A percentile compares a stretch with the other conserved stretches of the same genome.
These are phyloP conservation scores for Cicer chorassanicum DNA, from an alignment of 306 rosid genomes.

Conservation along the genomic window DNA sequence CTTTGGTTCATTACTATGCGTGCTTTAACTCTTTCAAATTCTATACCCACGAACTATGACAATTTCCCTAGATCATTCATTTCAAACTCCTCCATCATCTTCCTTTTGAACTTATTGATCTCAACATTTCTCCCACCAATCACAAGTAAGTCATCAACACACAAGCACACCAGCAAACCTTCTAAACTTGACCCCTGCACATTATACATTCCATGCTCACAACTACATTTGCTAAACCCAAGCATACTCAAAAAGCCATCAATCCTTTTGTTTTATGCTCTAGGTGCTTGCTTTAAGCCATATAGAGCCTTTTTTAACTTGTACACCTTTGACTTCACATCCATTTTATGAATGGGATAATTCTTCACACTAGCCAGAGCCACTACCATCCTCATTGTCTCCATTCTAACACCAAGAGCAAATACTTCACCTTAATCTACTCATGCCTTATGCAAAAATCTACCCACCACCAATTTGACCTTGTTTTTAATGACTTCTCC, in stretches of 20 bases:
- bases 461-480: too few species aligned
- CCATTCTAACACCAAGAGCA: too few species aligned
- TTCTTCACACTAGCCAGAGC: too few species aligned
- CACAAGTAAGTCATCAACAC: neutral
- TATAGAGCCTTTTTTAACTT: neutral
- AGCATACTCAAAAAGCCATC: neutral
- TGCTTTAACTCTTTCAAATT: too few species aligned
- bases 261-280: neutral
- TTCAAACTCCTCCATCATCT: neutral
- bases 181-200: neutral
- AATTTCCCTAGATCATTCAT: neutral
- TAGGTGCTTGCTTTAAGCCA: neutral
- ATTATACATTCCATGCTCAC: neutral
- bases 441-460: too few species aligned
- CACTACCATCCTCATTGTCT: too few species aligned
- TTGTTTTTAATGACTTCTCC: too few species aligned
- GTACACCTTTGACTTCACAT: neutral
- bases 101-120: too few species aligned
- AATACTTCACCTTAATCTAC: too few species aligned
- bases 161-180: neutral
- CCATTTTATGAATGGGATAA: too few species aligned
- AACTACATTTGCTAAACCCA: neutral
- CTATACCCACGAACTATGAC: neutral
- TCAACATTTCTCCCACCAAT: neutral
- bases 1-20: neutral